Conservation (phyloP, 306 rosid genomes). For the Lathyrus sativus region DNA sequence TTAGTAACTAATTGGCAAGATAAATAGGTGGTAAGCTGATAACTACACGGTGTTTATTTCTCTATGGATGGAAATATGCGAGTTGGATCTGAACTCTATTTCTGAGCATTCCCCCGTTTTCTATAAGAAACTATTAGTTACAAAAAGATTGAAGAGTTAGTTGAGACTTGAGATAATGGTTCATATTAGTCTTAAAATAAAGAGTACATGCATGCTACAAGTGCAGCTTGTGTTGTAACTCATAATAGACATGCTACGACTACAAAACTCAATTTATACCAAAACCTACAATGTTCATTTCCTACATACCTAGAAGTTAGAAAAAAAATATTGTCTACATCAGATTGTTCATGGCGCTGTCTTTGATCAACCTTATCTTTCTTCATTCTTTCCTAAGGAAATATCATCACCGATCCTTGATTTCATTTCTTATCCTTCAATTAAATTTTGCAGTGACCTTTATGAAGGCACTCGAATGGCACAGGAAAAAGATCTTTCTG, state of each 20-base stretch:
- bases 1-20: slow-evolving; percentile 24
- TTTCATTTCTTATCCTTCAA: slow-evolving; percentile 36
- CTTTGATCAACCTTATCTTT: background rate
- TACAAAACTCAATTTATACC: slow-evolving; percentile 19
- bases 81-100: slow-evolving; percentile 33
- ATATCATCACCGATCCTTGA: slow-evolving; percentile 2
- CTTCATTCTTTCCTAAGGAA: background rate
- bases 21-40: slow-evolving; percentile 7
- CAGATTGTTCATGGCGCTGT: slow-evolving; percentile 29
- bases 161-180: slow-evolving; percentile 10
- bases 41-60: background rate
- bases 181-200: slow-evolving; percentile 20
- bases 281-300: slow-evolving; percentile 4
- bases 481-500: slow-evolving; percentile 59
- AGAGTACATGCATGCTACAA: slow-evolving; percentile 7
- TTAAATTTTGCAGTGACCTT: slow-evolving; percentile 65
- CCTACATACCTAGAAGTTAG: background rate
- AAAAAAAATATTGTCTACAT: slow-evolving; percentile 16
- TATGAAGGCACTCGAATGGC: slow-evolving; percentile 98
- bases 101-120: slow-evolving; percentile 13
- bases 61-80: slow-evolving; percentile 8
- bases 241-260: background rate
- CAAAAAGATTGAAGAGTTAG: slow-evolving; percentile 14
- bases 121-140: background rate
- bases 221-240: slow-evolving; percentile 10